phyloP scores from a whole-genome alignment of 192 early-diverging fungal species.

The Backusella psychrophila region DNA sequence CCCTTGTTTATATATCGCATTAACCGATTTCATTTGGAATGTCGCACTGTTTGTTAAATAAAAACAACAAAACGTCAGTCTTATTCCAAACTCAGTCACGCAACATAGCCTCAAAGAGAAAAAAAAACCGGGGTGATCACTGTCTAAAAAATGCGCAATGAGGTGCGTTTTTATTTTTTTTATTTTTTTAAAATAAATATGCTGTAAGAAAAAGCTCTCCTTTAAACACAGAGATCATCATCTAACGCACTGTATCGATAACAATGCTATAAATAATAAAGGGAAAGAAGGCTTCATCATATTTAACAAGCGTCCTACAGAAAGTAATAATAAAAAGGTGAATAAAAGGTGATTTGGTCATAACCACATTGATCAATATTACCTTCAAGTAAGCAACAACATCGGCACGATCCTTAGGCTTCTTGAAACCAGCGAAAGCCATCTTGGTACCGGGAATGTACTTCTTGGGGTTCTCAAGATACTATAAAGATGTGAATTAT shows the following conservation, averaged over 20 bases:
- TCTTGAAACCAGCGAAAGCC: constrained; percentile 95
- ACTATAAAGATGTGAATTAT: constrained; percentile 25
- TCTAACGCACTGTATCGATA: constrained; percentile 5
- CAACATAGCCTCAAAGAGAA: not conserved
- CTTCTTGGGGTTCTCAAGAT: constrained; percentile 99
- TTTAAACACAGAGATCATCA: not conserved
- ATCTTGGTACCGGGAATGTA: constrained; percentile 95
- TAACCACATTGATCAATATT: not conserved
- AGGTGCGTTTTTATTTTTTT: not conserved
- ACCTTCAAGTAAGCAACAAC: constrained; percentile 91
- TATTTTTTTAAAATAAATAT: not conserved
- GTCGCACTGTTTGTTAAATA: not conserved
- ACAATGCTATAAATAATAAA: constrained; percentile 8
- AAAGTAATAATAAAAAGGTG: not conserved
- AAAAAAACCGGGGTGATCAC: not conserved
- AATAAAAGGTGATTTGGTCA: not conserved
- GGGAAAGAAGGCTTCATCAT: not conserved
- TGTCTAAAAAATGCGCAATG: not conserved
- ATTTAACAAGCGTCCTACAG: not conserved
- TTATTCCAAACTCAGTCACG: not conserved
- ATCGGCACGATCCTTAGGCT: constrained; percentile 78
- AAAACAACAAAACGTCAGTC: constrained; percentile 3
- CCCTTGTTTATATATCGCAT: not conserved
- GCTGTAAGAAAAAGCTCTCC: not conserved
- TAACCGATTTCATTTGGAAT: not conserved